A percentile compares a stretch with the other conserved stretches of the same genome.
Conservation (phyloP, 129 eudicot genomes). For the Pseudognaphalium luteoalbum region DNA sequence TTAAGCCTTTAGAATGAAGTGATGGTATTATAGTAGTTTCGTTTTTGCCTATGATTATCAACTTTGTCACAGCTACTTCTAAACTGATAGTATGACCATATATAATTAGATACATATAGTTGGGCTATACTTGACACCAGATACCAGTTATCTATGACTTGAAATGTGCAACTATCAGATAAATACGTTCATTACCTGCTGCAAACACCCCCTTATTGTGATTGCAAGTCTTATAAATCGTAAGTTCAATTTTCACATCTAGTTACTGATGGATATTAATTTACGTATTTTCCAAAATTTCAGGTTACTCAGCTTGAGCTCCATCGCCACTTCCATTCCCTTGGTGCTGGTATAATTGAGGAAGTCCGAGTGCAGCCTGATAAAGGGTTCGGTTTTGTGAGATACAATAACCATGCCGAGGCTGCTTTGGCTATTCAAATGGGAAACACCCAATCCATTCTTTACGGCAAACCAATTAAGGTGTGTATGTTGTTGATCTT, state of each 20-base stretch:
- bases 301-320: slow-evolving; percentile 91
- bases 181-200: neutral
- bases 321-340: slow-evolving; percentile 86
- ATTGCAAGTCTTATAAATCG: neutral
- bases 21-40: slow-evolving; percentile 2
- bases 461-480: slow-evolving; percentile 80
- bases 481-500: slow-evolving; percentile 32
- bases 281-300: neutral
- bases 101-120: no score
- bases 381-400: slow-evolving; percentile 95
- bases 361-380: slow-evolving; percentile 97
- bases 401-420: slow-evolving; percentile 86
- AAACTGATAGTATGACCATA: no score
- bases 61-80: no score
- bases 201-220: neutral
- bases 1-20: neutral
- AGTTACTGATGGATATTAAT: slow-evolving; percentile 13
- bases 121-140: no score
- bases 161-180: neutral
- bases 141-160: neutral
- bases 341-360: slow-evolving; percentile 89
- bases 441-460: slow-evolving; percentile 78
- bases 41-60: no score
- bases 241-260: neutral
- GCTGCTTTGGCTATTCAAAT: slow-evolving; percentile 88